Evolutionary conservation across 805 yeast species (phyloP).

Genomic region (Candida sphagnicola): DNA sequence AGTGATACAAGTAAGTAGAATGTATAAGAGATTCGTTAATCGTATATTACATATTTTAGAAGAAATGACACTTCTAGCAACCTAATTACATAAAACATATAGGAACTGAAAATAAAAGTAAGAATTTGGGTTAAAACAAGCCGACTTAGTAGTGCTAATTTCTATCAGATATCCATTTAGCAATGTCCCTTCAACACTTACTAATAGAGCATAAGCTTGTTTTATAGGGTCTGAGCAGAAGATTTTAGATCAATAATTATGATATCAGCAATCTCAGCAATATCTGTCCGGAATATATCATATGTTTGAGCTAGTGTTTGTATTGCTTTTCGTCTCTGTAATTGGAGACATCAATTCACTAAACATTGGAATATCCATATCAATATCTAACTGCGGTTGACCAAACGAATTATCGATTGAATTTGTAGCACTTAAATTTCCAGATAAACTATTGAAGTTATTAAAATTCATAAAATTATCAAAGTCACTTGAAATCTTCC

Average conservation of each 20-base stretch:
- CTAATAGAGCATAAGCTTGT: not conserved
- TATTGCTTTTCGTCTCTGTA: slow-evolving; percentile 6
- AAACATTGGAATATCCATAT: slow-evolving; percentile 6
- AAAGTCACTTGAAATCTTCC: not conserved
- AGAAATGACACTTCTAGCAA: not conserved
- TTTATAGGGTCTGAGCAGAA: no score
- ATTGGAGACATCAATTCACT: slow-evolving; percentile 10
- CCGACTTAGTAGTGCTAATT: not conserved
- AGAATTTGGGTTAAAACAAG: not conserved
- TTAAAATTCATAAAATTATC: not conserved
- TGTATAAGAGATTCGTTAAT: no score
- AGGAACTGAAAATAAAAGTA: slow-evolving; percentile 1
- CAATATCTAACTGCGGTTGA: slow-evolving; percentile 2
- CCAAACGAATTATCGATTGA: slow-evolving; percentile 1
- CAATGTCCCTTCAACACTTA: not conserved
- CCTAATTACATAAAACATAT: slow-evolving; percentile 1
- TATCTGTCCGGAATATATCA: no score
- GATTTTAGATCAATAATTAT: no score
- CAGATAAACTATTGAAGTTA: not conserved
- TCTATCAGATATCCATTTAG: not conserved
- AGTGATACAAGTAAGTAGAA: not conserved
- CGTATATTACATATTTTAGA: not conserved
- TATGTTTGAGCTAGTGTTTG: slow-evolving; percentile 1
- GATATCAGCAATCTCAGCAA: no score
- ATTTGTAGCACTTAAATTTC: slow-evolving; percentile 1